Evolutionary conservation across 225 moss, liverwort and hornwort species (phyloP).

Genomic region (Physcomitrium patens): DNA sequence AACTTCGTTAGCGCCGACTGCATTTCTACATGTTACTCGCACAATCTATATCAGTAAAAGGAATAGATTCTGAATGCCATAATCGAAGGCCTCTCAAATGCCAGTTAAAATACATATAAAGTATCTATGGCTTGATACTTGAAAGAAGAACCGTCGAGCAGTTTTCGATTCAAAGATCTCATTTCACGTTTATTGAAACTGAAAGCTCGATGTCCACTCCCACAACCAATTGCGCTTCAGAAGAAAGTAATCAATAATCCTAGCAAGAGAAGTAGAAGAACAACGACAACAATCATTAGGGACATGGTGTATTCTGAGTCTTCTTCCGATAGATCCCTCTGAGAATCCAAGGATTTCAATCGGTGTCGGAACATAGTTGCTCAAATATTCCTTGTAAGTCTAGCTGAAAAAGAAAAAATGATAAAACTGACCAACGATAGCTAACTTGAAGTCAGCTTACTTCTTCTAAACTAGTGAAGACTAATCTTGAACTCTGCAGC

Average conservation of each 20-base stretch:
- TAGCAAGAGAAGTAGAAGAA: slow-evolving; percentile 38
- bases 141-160: too few relatives aligned
- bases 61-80: too few relatives aligned
- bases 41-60: too few relatives aligned
- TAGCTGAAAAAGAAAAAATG: background rate
- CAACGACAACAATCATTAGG: slow-evolving; percentile 32
- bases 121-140: too few relatives aligned
- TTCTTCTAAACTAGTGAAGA: too few relatives aligned
- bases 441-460: too few relatives aligned
- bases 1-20: too few relatives aligned
- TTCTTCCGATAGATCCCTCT: slow-evolving; percentile 16
- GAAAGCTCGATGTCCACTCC: background rate
- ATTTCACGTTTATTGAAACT: background rate
- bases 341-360: background rate
- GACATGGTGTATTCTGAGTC: slow-evolving; percentile 21
- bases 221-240: background rate
- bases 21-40: too few relatives aligned
- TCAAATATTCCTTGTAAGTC: background rate
- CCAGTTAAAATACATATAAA: too few relatives aligned
- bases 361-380: background rate
- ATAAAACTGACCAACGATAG: too few relatives aligned
- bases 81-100: too few relatives aligned
- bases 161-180: background rate
- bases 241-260: slow-evolving; percentile 33
- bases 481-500: background rate